phyloP scores from a whole-genome alignment of 495 filamentous ascomycete species.

The Schizothecium vesticola region DNA sequence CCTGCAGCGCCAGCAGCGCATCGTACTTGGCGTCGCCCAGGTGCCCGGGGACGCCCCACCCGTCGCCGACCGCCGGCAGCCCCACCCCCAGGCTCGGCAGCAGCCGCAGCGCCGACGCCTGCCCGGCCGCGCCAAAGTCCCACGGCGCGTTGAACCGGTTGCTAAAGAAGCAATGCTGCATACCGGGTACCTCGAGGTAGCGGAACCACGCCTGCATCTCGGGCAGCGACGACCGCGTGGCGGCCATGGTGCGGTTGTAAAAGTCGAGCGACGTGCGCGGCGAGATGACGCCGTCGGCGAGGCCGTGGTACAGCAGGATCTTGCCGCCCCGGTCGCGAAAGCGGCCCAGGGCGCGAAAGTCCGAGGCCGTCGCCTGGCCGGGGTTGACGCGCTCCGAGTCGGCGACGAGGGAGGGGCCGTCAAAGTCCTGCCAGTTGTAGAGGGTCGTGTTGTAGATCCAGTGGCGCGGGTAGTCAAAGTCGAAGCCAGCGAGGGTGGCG shows the following conservation, averaged over 20 bases:
- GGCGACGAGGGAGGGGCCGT: conserved; percentile 20
- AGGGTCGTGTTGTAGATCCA: conserved; percentile 39
- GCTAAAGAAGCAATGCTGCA: conserved; percentile 41
- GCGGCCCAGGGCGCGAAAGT: conserved; percentile 39
- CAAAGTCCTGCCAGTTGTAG: conserved; percentile 35
- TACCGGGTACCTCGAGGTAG: conserved; percentile 42
- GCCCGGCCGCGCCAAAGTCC: conserved; percentile 36
- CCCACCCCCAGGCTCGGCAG: conserved; percentile 14
- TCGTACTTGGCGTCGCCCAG: conserved; percentile 43
- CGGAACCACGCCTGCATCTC: conserved; percentile 35
- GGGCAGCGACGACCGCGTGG: conserved; percentile 19
- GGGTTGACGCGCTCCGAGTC: conserved; percentile 24
- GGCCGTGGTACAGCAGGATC: conserved; percentile 52
- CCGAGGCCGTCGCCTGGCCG: conserved; percentile 38
- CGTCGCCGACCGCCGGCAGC: conserved; percentile 22
- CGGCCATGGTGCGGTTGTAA: conserved; percentile 36
- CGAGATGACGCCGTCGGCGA: conserved; percentile 47
- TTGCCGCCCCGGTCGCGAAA: conserved; percentile 41
- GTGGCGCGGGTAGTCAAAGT: conserved; percentile 33
- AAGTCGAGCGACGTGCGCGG: conserved; percentile 40
- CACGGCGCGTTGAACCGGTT: conserved; percentile 37
- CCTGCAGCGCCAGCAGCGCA: conserved; percentile 43
- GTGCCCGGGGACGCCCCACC: conserved; percentile 25
- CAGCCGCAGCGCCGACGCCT: conserved; percentile 23
- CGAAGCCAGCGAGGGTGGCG: conserved; percentile 24